Evolutionary conservation across 2,329 filamentous ascomycete genomes (phyloP).

Genomic region (Leptographium galeiforme): DNA sequence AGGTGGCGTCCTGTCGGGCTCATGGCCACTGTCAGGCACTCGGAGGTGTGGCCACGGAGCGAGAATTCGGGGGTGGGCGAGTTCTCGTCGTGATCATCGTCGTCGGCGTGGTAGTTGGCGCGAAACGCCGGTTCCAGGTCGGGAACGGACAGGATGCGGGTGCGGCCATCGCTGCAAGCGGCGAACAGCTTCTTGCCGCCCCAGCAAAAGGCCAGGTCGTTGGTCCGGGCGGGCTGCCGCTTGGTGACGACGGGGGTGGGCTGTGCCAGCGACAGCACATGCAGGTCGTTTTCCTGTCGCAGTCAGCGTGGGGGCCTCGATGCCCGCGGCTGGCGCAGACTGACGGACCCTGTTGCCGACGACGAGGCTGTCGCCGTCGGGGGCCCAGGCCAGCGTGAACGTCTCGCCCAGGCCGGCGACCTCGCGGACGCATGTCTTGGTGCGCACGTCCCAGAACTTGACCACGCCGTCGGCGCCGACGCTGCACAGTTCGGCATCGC

Average conservation of each 20-base stretch:
- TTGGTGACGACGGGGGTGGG: conserved; percentile 42
- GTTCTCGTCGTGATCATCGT: conserved; percentile 3
- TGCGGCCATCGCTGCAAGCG: conserved; percentile 57
- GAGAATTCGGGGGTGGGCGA: conserved; percentile 34
- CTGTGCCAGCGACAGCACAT: conserved; percentile 47
- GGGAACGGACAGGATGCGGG: conserved; percentile 58
- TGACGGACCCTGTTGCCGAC: conserved; percentile 40
- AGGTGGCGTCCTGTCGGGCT: conserved; percentile 59
- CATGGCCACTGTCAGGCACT: conserved; percentile 54
- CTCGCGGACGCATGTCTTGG: conserved; percentile 56
- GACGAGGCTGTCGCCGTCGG: conserved; percentile 54
- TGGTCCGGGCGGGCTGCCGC: conserved; percentile 51
- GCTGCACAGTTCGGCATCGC: conserved; percentile 65
- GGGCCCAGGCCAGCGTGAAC: conserved; percentile 61
- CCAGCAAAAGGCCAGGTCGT: conserved; percentile 64
- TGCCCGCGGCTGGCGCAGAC: neutral
- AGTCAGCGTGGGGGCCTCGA: neutral
- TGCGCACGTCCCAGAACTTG: conserved; percentile 69
- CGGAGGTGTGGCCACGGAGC: conserved; percentile 60
- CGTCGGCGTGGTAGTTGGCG: conserved; percentile 29
- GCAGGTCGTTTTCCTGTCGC: conserved; percentile 45
- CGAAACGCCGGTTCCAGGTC: conserved; percentile 42
- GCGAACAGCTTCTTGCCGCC: conserved; percentile 56
- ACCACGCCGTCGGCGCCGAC: conserved; percentile 61
- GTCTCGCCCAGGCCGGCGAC: conserved; percentile 53